phyloP scores from a whole-genome alignment of 352 stramenopile species.

The Phytophthora boehmeriae region DNA sequence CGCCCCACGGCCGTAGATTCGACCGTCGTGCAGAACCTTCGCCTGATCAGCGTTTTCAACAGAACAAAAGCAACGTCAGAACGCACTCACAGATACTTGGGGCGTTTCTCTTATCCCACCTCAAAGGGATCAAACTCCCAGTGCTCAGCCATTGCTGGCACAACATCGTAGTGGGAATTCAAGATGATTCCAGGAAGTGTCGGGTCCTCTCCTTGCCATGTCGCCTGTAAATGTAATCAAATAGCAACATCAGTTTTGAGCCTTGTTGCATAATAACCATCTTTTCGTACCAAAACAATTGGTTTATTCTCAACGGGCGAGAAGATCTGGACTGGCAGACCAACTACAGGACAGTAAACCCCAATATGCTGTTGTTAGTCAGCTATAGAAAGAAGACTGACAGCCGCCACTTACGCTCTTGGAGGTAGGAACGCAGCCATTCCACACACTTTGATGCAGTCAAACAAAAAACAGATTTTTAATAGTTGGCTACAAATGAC shows the following conservation, averaged over 20 bases:
- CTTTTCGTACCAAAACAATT: constrained; percentile 82
- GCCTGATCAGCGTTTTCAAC: constrained; percentile 42
- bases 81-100: constrained; percentile 47
- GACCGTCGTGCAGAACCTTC: constrained; percentile 87
- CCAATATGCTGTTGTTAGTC: too few relatives aligned
- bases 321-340: constrained; percentile 54
- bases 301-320: constrained; percentile 76
- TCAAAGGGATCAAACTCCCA: constrained; percentile 94
- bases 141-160: constrained; percentile 86
- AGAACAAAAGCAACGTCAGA: not conserved
- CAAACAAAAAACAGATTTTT: not conserved
- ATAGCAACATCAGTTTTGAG: too few relatives aligned
- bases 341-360: constrained; percentile 27
- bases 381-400: not conserved
- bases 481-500: not conserved
- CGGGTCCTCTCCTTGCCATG: constrained; percentile 89
- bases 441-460: constrained; percentile 47
- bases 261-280: constrained; percentile 1
- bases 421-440: constrained; percentile 69
- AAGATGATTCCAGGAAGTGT: constrained; percentile 90
- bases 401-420: constrained; percentile 38
- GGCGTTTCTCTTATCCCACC: too few relatives aligned
- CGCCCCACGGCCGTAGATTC: constrained; percentile 93
- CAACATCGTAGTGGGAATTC: constrained; percentile 98
- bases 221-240: constrained; percentile 42